A percentile compares a stretch with the other conserved stretches of the same genome.
Evolutionary conservation across 257 asterid genomes (phyloP).

Genomic region (Sherardia arvensis): DNA sequence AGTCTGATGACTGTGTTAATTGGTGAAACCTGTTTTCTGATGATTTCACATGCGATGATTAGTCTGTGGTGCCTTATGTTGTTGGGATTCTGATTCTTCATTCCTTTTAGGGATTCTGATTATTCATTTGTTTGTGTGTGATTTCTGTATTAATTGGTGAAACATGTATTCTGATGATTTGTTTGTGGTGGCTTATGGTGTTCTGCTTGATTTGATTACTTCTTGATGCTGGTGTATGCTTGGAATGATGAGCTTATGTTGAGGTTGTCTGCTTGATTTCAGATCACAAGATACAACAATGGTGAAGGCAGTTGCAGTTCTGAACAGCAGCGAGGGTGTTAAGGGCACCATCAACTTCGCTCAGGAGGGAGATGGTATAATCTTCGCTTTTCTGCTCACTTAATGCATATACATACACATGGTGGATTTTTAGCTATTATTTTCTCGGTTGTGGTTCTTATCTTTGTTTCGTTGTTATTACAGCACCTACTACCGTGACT

Average conservation of each 20-base stretch:
- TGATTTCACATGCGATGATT: too few relatives aligned
- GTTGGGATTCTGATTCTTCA: too few relatives aligned
- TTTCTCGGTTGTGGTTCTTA: not conserved
- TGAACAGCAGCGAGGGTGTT: conserved; percentile 86
- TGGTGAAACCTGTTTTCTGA: too few relatives aligned
- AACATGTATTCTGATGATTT: not conserved
- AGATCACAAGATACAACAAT: conserved; percentile 59
- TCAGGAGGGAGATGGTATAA: conserved; percentile 83
- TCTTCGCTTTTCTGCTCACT: not conserved
- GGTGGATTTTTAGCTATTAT: not conserved
- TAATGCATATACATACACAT: not conserved
- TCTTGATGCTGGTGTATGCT: not conserved
- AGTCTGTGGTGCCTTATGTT: too few relatives aligned
- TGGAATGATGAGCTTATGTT: not conserved
- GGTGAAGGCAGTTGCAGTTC: conserved; percentile 96
- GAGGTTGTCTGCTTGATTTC: conserved; percentile 7
- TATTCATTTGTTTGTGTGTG: too few relatives aligned
- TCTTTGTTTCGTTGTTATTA: conserved; percentile 3
- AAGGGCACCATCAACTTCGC: conserved; percentile 62
- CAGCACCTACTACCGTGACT: conserved; percentile 75
- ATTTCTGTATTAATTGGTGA: not conserved
- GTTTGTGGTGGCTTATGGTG: not conserved
- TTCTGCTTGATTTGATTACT: not conserved
- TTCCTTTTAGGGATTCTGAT: too few relatives aligned
- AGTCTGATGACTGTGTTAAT: too few relatives aligned